Evolutionary conservation across 139 green algal species (phyloP), one percentile per base, ranked within the genome.

Genomic region (Volvox africanus): DNA sequence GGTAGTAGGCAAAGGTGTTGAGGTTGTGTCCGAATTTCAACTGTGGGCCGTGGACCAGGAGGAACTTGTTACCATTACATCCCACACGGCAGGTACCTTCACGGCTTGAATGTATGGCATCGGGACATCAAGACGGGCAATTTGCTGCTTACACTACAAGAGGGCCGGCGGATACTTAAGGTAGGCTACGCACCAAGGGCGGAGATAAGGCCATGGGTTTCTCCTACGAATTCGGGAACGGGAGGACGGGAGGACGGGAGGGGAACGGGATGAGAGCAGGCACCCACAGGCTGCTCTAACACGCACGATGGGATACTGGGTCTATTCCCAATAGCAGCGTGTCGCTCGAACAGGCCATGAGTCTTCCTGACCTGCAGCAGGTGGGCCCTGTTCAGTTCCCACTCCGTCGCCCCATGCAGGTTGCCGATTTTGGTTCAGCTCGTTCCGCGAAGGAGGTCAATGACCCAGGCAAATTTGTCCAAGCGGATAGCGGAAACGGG

Each of bases 111-210:
- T 62, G 96, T 99, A n/a, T 98, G 96, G 96, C 97, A 98, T 90
- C 87, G 97, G 0, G 98, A 99, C 94, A 92, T 99, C 76, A 99
- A 99, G 93, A 96, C 91, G 26, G 94, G 96, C 84, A 99, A 99
- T 86, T 88, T 98, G 36, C 94, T 99, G 35, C 77, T 97, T 28
- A 93, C 90, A 1, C 86, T 93, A 61, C 80, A 92, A 1, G 77
- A 93, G 12, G 96, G 96, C 0, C 83, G 94, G 37, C 82, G 95
- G 1, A 89, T 97, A 24, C 92, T 96, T 61, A 98, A 98, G 95
- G 92, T 97, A 79, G 71, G 71, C 26, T 75, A 12, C 67, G 2
- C 67, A 75, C 22, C 22, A 28, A 32, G 67, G 67, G 67, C 22
- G 67, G 67, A 28, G 67, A 75, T 26, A 12, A 75, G 67, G 11